Base-by-base conservation (phyloP, 495 filamentous ascomycete genomes). In the Aspergillus coremiiformis region DNA sequence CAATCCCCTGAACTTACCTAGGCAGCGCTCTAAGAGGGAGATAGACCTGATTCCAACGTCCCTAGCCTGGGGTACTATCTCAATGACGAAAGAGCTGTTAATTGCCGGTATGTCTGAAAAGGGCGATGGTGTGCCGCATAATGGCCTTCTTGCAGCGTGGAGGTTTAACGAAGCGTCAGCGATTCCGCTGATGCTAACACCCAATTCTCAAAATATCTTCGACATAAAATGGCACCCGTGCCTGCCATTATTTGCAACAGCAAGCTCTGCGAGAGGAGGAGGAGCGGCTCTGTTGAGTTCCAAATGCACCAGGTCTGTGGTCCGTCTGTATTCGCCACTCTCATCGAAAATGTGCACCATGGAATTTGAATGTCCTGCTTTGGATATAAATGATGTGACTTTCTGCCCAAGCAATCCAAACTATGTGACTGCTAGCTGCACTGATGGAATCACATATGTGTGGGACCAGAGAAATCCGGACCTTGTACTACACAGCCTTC, bases 301-400 rank as follows among this genome's bases (percentile, higher is more conserved):
- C 50, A 75, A 46, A 67, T 57, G 65, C 1, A 72, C 61, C 0
- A 71, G 68, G 12, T 79, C 77, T 3, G 68, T 77, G 12, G 74
- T 85, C 8, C 75, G 77, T 11, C 55, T 80, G 0, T 84, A 78
- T 51, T 74, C 79, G 39, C 62, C 70, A 3, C 59, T 65, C 26
- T 56, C 14, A 21, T 62, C 56, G 15, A 68, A 51, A 19, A 53
- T 51, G 7, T 58, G 55, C 30, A 45, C 50, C 3, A 55, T 65
- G 39, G 75, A 76, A 45, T 73, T 73, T 49, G 84, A 94, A 52
- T 96, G 89, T 59, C 71, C 79, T 15, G 92, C 93, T 0, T 56
- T 78, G 0, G 93, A 98, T 63, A 89, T 97, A 59, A 96, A 96
- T 57, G 88, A 90, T 57, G 74, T 96, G 5, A 81, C 83, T 4